Conservation (phyloP, 352 stramenopile genomes). For the Phytopythium sindhum region DNA sequence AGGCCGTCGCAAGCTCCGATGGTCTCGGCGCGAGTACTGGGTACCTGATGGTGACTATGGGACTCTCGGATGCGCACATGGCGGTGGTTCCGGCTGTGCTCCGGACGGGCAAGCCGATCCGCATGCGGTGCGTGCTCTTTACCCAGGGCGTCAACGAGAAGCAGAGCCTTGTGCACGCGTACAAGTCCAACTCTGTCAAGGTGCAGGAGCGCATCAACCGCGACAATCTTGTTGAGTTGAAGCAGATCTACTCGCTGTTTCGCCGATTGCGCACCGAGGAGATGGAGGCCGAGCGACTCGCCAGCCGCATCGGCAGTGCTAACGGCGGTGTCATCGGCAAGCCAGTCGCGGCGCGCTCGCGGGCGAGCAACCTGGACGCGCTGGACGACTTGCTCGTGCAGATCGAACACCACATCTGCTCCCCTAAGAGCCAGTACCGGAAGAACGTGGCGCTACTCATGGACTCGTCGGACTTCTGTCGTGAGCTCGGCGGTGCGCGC, state of each 20-base stretch:
- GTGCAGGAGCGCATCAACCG: conserved; percentile 80
- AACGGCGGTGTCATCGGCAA: conserved; percentile 1
- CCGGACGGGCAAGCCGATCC: conserved; percentile 41
- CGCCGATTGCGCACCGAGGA: conserved; percentile 40
- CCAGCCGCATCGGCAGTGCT: conserved; percentile 1
- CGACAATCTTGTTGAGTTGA: conserved; percentile 69
- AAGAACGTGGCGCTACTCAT: conserved; percentile 81
- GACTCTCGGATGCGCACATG: conserved; percentile 48
- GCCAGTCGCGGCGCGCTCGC: conserved; percentile 5
- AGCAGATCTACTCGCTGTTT: conserved; percentile 57
- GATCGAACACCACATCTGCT: conserved; percentile 75
- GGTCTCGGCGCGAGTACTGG: conserved; percentile 17
- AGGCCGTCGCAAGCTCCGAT: not conserved
- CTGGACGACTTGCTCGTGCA: conserved; percentile 62
- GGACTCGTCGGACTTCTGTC: conserved; percentile 81
- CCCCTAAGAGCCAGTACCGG: conserved; percentile 66
- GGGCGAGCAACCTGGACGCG: conserved; percentile 35
- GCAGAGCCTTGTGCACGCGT: conserved; percentile 77
- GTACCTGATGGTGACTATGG: conserved; percentile 66
- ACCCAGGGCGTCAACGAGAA: conserved; percentile 84
- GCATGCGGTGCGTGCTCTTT: conserved; percentile 70
- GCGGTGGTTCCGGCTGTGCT: conserved; percentile 46
- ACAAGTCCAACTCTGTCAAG: conserved; percentile 72
- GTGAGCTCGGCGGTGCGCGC: conserved; percentile 85
- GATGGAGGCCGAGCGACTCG: conserved; percentile 21